Base-by-base conservation (phyloP, 2,329 filamentous ascomycete species). In the Trichoderma afroharzianum region DNA sequence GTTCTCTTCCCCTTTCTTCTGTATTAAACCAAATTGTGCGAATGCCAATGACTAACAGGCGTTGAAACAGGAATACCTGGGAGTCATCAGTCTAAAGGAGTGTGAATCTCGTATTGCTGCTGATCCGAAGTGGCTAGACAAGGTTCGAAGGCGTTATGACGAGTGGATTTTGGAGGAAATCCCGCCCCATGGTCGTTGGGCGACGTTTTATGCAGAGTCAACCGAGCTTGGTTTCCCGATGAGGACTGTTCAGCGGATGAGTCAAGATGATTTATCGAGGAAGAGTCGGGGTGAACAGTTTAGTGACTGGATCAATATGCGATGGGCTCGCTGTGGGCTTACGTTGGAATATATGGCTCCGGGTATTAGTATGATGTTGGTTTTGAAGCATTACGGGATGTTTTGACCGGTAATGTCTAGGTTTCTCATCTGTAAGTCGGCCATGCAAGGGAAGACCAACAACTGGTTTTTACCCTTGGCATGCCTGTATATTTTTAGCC, bases 371-470 rank as follows among this genome's bases (percentile, higher is more conserved):
- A 43, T 43, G 39, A 43, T 43, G 39, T n/a, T 43, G 39, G 39
- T 43, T n/a, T n/a, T 43, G 39, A 43, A 43, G 39, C 39, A 43
- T n/a, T 43, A 43, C 39, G 39, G 39, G 39, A 43, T 43, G 39
- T 43, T 43, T 43, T 43, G 7, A 43, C 1, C 39, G 18, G 36
- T 4, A 2, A 4, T n/a, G 39, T 43, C 1, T 43, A 7, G 7
- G 39, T n/a, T n/a, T 43, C 3, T 18, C 15, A 4, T 43, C 2
- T 39, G 14, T 3, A 39, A 2, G 36, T 43, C 15, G 1, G 15
- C 0, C 15, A 18, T 18, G 36, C 0, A 0, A 43, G 36, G 6
- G 36, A 9, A 1, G 3, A n/a, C 15, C 9, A 18, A 2, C 36
- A 18, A 2, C 3, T 43, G 36, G 36, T 43, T 18, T 43, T 43